Evolutionary conservation across 2,329 filamentous ascomycete species (phyloP).

Genomic region (Pleoardoris graminearum): DNA sequence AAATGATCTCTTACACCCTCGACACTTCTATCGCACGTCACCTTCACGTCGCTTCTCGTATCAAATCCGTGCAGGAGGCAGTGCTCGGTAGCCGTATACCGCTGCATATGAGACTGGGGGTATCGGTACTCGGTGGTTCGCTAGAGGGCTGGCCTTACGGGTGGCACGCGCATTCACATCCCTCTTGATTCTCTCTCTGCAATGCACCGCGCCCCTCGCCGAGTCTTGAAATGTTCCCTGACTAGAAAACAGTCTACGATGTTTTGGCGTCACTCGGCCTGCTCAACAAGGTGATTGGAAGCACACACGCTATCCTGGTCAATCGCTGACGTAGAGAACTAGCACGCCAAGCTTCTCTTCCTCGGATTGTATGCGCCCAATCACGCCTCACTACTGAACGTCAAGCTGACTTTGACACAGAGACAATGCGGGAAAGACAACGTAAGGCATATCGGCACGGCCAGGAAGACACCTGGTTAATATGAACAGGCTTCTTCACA

Average conservation of each 20-base stretch:
- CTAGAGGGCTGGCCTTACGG: neutral
- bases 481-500: slow-evolving; percentile 68
- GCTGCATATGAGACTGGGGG: too few species aligned
- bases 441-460: slow-evolving; percentile 62
- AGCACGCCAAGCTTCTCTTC: slow-evolving; percentile 71
- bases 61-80: neutral
- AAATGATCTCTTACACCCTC: slow-evolving; percentile 2
- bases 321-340: slow-evolving; percentile 13
- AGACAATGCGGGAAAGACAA: slow-evolving; percentile 94
- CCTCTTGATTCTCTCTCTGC: neutral
- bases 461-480: slow-evolving; percentile 14
- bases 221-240: slow-evolving; percentile 8
- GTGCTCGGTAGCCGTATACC: neutral
- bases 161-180: neutral
- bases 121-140: neutral
- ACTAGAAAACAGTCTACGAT: slow-evolving; percentile 72
- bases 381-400: neutral
- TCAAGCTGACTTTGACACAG: slow-evolving; percentile 68
- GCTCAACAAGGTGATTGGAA: slow-evolving; percentile 68
- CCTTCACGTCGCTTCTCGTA: neutral
- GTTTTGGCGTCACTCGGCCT: slow-evolving; percentile 83
- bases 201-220: neutral
- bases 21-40: neutral
- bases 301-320: neutral
- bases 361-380: slow-evolving; percentile 64